These are phyloP conservation scores for Apiospora saccharicola DNA, from an alignment of 2,329 filamentous ascomycete genomes.

Conservation along the genomic window DNA sequence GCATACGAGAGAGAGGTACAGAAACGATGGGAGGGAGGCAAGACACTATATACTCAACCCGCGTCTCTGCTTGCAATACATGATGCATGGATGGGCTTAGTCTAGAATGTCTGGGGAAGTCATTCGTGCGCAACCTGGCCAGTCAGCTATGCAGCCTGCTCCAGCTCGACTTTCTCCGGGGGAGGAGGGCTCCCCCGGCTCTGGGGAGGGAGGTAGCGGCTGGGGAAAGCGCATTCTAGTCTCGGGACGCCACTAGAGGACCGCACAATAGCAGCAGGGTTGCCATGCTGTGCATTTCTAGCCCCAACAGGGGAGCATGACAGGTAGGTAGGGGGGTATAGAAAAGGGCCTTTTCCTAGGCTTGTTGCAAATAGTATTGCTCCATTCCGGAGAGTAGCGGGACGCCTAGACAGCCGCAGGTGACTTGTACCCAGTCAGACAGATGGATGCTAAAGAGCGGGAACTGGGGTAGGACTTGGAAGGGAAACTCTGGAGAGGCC, in stretches of 20 bases:
- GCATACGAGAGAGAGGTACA: background rate
- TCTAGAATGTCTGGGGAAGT: background rate
- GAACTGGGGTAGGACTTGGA: background rate
- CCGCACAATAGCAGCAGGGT: background rate
- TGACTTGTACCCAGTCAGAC: background rate
- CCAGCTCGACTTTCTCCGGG: background rate
- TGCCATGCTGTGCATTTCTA: background rate
- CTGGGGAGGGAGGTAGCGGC: background rate
- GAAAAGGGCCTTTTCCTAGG: constrained; percentile 23
- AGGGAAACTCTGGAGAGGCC: background rate
- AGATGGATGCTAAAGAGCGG: background rate
- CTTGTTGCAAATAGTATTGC: constrained; percentile 7
- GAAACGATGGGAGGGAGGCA: background rate
- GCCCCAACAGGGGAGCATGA: constrained; percentile 2
- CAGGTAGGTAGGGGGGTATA: constrained; percentile 1
- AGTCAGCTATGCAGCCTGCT: background rate
- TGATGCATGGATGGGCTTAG: background rate
- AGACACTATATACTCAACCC: background rate
- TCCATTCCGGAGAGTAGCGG: background rate
- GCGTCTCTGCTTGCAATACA: background rate
- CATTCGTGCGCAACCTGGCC: background rate
- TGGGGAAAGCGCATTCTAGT: constrained; percentile 15
- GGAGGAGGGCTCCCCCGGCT: background rate
- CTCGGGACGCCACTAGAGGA: constrained; percentile 5
- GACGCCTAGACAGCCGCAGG: constrained; percentile 8